phyloP scores from a whole-genome alignment of 1,139 yeast genomes.

The Pichia norvegensis region DNA sequence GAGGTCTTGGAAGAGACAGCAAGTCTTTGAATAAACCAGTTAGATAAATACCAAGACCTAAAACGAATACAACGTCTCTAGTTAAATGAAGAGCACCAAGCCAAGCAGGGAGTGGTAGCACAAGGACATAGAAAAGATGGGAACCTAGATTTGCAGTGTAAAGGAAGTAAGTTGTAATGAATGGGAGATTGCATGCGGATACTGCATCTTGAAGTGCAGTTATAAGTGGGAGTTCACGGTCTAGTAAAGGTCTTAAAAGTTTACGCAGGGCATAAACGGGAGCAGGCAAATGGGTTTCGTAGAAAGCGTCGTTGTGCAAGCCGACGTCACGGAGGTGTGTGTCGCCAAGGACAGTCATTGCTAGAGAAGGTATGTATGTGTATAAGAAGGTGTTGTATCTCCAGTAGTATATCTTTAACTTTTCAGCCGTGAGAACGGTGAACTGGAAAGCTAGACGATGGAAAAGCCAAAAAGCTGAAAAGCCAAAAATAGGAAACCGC shows the following conservation, averaged over 20 bases:
- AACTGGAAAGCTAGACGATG: no score
- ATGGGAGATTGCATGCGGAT: neutral
- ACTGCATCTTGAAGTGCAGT: neutral
- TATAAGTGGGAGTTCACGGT: constrained; percentile 59
- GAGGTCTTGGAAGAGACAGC: constrained; percentile 85
- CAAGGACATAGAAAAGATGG: constrained; percentile 85
- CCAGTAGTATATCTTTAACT: no score
- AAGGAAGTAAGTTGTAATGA: constrained; percentile 68
- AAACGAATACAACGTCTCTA: constrained; percentile 64
- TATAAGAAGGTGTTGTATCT: no score
- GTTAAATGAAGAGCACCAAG: constrained; percentile 56
- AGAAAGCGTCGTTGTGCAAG: constrained; percentile 57
- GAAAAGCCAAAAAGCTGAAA: no score
- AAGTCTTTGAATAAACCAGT: constrained; percentile 77
- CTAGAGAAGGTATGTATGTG: no score
- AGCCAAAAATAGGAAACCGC: no score
- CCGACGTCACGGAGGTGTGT: constrained; percentile 36
- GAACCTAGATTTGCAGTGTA: constrained; percentile 87
- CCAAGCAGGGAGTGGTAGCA: constrained; percentile 85
- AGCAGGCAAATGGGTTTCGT: constrained; percentile 50
- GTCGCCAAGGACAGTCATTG: constrained; percentile 1
- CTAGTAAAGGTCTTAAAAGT: constrained; percentile 48
- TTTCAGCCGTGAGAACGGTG: no score
- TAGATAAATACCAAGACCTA: constrained; percentile 79
- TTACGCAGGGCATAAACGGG: constrained; percentile 53